Base-by-base conservation (phyloP, 345 rosid species). In the Populus pruinosa region DNA sequence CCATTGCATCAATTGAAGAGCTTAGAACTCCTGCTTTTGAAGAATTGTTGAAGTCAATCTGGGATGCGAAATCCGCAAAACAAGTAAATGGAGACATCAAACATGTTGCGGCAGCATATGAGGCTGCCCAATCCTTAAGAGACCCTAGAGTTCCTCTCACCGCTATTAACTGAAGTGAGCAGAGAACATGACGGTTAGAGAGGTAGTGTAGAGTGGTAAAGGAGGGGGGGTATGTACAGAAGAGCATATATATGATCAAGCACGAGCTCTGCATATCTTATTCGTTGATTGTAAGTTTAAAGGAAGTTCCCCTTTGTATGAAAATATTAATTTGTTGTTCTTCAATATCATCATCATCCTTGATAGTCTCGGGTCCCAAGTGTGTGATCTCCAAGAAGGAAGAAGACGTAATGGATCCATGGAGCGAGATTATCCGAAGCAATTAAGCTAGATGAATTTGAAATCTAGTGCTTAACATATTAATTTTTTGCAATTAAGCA, bases 121-220 rank as follows among this genome's bases (percentile, higher is more conserved):
- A 88, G 56, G 86, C 88, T 38, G 88, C 94, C 33, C 97, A 89
- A 77, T 89, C 96, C 23, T 35, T 86, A 65, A 85, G 88, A 75
- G 99, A 93, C 86, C 83, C 99, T 66, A 88, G 99, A 80, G 83
- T 85, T 82, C 97, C 98, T 17, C 92, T 96, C 77, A 93, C 93
- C 79, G 93, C 97, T 70, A 89, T 96, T 47, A 96, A 96, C 89
- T 96, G 66, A 86, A 74, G 81, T 70, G 38, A 69, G 31, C 6
- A 50, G 18, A 64, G 70, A 79, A 69, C 63, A 76, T 16, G 18
- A 43, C 53, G 53, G 35, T 62, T 47, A 72, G 77, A 75, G 9
- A 65, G 31, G 21, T 81, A 69, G 39, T 82, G 71, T 8, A 69
- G 39, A 78, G 71, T 12, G 66, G 67, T 47, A 50, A 56, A 47